Conservation (phyloP, 2,329 filamentous ascomycete species). For the Thelonectria blattea region DNA sequence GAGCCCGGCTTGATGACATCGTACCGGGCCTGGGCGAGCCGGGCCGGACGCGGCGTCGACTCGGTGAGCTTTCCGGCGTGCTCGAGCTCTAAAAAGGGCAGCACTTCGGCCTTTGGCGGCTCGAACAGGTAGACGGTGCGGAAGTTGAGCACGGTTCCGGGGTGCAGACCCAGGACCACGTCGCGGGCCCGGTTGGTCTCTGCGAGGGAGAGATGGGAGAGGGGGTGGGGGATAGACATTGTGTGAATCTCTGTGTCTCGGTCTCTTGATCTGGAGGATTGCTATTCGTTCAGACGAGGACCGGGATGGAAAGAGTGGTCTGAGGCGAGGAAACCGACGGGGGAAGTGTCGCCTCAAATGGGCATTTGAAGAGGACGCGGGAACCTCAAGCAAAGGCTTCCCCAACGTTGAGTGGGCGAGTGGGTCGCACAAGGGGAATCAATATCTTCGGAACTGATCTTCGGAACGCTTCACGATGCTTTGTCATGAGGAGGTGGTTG, state of each 20-base stretch:
- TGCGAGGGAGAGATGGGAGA: conserved; percentile 38
- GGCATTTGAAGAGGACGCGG: background rate
- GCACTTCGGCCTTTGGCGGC: conserved; percentile 55
- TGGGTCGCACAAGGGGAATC: conserved; percentile 1
- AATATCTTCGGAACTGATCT: conserved; percentile 5
- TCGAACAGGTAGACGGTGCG: conserved; percentile 58
- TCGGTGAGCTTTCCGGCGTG: conserved; percentile 43
- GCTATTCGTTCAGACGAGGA: conserved; percentile 1
- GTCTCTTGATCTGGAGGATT: background rate
- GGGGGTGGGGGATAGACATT: conserved; percentile 39
- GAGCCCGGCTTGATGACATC: conserved; percentile 40
- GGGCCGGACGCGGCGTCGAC: conserved; percentile 38
- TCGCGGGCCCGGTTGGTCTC: conserved; percentile 45
- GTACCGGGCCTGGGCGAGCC: conserved; percentile 51
- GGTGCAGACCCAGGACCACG: conserved; percentile 39
- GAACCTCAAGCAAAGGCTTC: background rate
- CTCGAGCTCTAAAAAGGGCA: conserved; percentile 53
- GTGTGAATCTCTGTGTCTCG: background rate
- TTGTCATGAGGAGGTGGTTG: background rate
- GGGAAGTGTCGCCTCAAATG: conserved; percentile 14
- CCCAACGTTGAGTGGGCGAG: background rate
- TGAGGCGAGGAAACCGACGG: background rate
- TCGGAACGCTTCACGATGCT: conserved; percentile 3
- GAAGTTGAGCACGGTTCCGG: conserved; percentile 48
- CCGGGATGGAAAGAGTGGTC: background rate